Base-by-base conservation (phyloP, 73 alveolate genomes). In the Paramecium biaurelia region DNA sequence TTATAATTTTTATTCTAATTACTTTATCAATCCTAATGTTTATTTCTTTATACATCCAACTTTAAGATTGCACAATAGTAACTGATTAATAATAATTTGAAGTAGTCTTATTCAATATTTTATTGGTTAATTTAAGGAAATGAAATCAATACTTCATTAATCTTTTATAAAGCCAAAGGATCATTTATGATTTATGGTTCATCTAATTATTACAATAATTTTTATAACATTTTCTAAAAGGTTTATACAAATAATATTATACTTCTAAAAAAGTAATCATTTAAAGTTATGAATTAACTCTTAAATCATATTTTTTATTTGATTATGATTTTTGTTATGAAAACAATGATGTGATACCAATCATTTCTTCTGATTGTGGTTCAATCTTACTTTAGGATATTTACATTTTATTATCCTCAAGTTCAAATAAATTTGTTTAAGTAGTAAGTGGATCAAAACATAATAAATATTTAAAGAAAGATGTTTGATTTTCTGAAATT, bases 291-390 rank as follows among this genome's bases (percentile, higher is more conserved):
- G 45, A 41, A 79, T 41, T 45, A 32, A 45, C 28, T 24, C 76
- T 79, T n/a, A 47, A 5, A 2, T 72, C 56, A 72, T 12, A 72
- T 10, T 72, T 72, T 21, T 72, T 21, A 28, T 23, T 38, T 9
- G 38, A n/a, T 23, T 70, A n/a, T n/a, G 10, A 35, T 11, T 37
- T 34, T 35, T 72, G n/a, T 34, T 72, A 72, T 35, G 38, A 38
- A 72, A 72, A 32, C 18, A 42, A 38, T 38, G 90, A 79, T 9
- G 90, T 79, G 0, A 79, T 79, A 5, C 74, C 74, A 2, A 79
- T 79, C 90, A 79, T 79, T 43, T 79, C 90, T 10, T 79, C 70
- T 30, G 70, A 43, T 79, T 41, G 56, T 0, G 90, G 90, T n/a
- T 79, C 90, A 21, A 79, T 43, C 21, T 79, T 79, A 41, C 32